Evolutionary conservation across 2,329 filamentous ascomycete species (phyloP).

Genomic region (Dactylellina drechsleri): DNA sequence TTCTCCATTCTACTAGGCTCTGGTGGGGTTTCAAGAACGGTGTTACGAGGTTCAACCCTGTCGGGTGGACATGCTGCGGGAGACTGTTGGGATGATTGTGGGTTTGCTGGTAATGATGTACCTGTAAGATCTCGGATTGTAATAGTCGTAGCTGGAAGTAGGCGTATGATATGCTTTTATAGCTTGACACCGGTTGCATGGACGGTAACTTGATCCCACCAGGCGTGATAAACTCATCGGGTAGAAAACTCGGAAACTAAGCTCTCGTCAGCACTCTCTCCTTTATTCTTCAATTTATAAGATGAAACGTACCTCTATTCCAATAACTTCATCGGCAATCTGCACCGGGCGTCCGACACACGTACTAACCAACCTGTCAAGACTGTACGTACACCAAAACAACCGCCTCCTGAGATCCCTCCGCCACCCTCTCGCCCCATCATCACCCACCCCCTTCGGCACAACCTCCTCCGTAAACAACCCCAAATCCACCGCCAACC

Average conservation of each 20-base stretch:
- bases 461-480: slow-evolving; percentile 85
- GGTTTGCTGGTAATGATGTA: slow-evolving; percentile 90
- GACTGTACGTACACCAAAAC: slow-evolving; percentile 97
- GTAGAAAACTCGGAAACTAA: slow-evolving; percentile 81
- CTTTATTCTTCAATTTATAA: background rate
- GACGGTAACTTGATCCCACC: slow-evolving; percentile 70
- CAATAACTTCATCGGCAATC: slow-evolving; percentile 95
- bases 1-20: slow-evolving; percentile 87
- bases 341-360: slow-evolving; percentile 94
- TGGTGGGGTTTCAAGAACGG: slow-evolving; percentile 85
- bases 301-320: slow-evolving; percentile 71
- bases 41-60: slow-evolving; percentile 71
- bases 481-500: slow-evolving; percentile 88
- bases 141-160: slow-evolving; percentile 88
- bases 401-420: slow-evolving; percentile 85
- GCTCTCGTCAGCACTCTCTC: background rate
- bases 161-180: slow-evolving; percentile 90
- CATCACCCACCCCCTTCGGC: slow-evolving; percentile 64
- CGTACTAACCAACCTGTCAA: slow-evolving; percentile 92
- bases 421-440: slow-evolving; percentile 80
- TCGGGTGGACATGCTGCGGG: slow-evolving; percentile 50
- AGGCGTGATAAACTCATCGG: slow-evolving; percentile 87
- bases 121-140: slow-evolving; percentile 94
- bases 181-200: slow-evolving; percentile 75
- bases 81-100: slow-evolving; percentile 63